Base-by-base conservation (phyloP, 2,329 filamentous ascomycete genomes). In the Ophiostoma sp. region DNA sequence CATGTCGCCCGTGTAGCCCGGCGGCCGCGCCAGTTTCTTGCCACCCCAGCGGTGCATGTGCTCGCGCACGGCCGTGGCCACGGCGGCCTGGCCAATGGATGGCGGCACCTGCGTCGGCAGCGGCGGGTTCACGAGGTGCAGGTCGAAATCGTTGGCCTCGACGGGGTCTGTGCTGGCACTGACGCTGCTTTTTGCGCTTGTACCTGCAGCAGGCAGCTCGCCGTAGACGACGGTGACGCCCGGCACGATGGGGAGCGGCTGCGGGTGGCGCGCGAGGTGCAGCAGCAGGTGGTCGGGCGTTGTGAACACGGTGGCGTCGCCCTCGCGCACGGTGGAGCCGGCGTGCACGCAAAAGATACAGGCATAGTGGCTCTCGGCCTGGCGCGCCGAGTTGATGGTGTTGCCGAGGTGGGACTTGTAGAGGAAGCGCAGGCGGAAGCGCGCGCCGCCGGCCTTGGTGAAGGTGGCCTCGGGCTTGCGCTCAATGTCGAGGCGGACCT, bases 371-470 rank as follows among this genome's bases (percentile, higher is more conserved):
- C 77, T 76, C 35, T 79, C 77, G 44, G 76, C 73, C 44, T 78
- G 73, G 33, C 73, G 73, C 57, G 72, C 71, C 60, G 73, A 74
- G 36, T 15, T 74, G 20, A 74, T 74, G 5, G 72, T 74, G 15
- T 76, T 76, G n/a, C 75, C 70, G 3, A 82, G 71, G 69, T 83
- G 81, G 17, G 79, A 81, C 69, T 83, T 83, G 75, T 79, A 81
- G 13, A 82, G 76, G 35, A 83, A 77, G 0, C 81, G 78, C 17
- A 80, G 75, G 5, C 81, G 80, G 73, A 80, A 82, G 1, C 76
- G 74, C 4, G 80, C 68, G 41, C 70, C 75, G 2, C 79, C 79
- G 5, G 73, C 74, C 31, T 77, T 78, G 35, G 72, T 72, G 36
- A 78, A 77, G 11, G 78, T 79, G 5, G 77, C 78, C 66, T 77